Conservation (phyloP, 192 early-diverging fungal genomes). For the Podila minutissima region DNA sequence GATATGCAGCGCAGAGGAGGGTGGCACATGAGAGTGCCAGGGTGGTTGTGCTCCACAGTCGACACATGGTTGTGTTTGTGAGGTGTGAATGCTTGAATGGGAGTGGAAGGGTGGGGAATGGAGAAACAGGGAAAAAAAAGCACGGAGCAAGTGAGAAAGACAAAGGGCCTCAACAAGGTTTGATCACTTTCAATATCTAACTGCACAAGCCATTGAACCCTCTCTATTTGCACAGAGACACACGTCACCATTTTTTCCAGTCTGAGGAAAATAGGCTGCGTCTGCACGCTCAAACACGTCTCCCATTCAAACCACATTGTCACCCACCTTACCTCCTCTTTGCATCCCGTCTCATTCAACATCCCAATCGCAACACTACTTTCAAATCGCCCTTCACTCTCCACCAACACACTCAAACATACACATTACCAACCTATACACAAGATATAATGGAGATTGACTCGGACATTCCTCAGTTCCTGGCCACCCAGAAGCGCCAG, state of each 20-base stretch:
- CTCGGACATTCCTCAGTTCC: slow-evolving; percentile 77
- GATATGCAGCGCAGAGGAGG: slow-evolving; percentile 16
- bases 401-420: neutral
- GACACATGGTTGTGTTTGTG: slow-evolving; percentile 11
- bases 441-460: slow-evolving; percentile 72
- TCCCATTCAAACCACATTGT: neutral
- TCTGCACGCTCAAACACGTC: slow-evolving; percentile 3
- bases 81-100: neutral
- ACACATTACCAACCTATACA: slow-evolving; percentile 3
- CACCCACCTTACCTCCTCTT: neutral
- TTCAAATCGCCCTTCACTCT: neutral
- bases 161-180: neutral
- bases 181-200: neutral
- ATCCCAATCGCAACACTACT: neutral
- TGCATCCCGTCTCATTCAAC: neutral
- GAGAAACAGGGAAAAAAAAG: neutral
- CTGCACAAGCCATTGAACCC: neutral
- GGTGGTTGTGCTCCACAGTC: slow-evolving; percentile 12
- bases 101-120: neutral
- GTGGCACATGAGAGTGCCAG: slow-evolving; percentile 18
- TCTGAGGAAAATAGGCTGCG: neutral
- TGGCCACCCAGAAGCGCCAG: slow-evolving; percentile 70
- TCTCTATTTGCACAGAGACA: slow-evolving; percentile 12
- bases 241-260: slow-evolving; percentile 15
- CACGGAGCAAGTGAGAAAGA: neutral